Evolutionary conservation across 371 early-diverging fungal genomes (phyloP).

Genomic region (Mortierella sp.): DNA sequence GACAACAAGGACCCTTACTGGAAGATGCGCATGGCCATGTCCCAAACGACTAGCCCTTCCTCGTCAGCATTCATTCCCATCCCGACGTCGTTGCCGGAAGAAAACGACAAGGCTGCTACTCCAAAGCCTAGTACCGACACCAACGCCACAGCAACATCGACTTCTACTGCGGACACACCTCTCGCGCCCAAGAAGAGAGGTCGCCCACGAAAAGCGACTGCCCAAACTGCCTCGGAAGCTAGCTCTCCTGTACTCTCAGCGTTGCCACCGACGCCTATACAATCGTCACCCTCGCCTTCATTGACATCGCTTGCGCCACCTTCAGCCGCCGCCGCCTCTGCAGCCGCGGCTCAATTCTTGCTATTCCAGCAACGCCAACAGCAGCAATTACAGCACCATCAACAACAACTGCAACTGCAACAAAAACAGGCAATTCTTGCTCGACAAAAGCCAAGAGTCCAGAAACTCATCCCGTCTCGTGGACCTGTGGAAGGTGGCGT

Average conservation of each 20-base stretch:
- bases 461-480: conserved; percentile 77
- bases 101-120: neutral
- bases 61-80: conserved; percentile 47
- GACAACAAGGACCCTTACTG: conserved; percentile 38
- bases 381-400: conserved; percentile 44
- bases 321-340: conserved; percentile 39
- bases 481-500: conserved; percentile 88
- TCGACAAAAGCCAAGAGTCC: conserved; percentile 59
- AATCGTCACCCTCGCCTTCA: conserved; percentile 32
- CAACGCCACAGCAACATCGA: neutral
- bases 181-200: conserved; percentile 54
- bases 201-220: conserved; percentile 46
- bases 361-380: conserved; percentile 46
- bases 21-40: conserved; percentile 51
- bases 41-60: conserved; percentile 40
- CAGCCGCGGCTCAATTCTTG: conserved; percentile 41
- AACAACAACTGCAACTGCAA: conserved; percentile 53
- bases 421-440: conserved; percentile 57
- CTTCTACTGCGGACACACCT: conserved; percentile 17
- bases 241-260: conserved; percentile 36
- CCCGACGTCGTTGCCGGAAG: conserved; percentile 20
- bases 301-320: conserved; percentile 15
- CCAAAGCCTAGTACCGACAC: neutral
- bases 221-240: conserved; percentile 22
- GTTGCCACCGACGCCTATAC: neutral